Evolutionary conservation across 805 yeast species (phyloP), one percentile per base, ranked within the genome.

Genomic region (Komagataella pseudopastoris): DNA sequence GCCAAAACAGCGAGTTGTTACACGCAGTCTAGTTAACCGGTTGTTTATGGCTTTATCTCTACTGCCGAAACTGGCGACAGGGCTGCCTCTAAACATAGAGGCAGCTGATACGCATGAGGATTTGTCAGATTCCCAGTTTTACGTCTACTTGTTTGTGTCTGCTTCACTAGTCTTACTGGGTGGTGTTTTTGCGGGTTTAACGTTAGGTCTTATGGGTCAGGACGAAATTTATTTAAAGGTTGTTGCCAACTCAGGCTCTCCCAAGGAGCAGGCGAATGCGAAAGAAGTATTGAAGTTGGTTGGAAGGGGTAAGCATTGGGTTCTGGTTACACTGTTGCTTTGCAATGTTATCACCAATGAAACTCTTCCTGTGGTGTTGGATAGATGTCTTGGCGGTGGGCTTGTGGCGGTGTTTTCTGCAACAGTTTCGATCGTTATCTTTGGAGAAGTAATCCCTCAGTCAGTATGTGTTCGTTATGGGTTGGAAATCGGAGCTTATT

Each of bases 171-270:
- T 87, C 1, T 60, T 88, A 43, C 71, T 85, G 3, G 96, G 96
- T 53, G 96, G 96, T 57, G 81, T 85, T n/a, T 88, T 88, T 72
- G 95, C 96, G 4, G 96, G 95, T 6, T 73, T 91, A 46, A 93
- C 99, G n/a, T 71, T 91, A 49, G 98, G 93, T 2, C 75, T 91
- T 8, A 91, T 91, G 99, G 98, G 98, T 58, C 98, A 91, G 66
- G 98, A 91, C 65, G 98, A 91, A 66, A 91, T 91, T 22, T 88
- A 90, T 60, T 73, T 91, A 55, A 91, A 88, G 66, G 99, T 91
- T 10, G 84, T 91, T 55, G 82, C 89, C 51, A 80, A 85, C 48
- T 80, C 89, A n/a, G 98, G 99, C n/a, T 81, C 83, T 12, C 64
- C 73, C 1, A 57, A 62, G 5, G 97, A 91, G 64, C 76, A 83